These are phyloP conservation scores for Acer campestre DNA, from an alignment of 345 rosid genomes.

Conservation along the genomic window DNA sequence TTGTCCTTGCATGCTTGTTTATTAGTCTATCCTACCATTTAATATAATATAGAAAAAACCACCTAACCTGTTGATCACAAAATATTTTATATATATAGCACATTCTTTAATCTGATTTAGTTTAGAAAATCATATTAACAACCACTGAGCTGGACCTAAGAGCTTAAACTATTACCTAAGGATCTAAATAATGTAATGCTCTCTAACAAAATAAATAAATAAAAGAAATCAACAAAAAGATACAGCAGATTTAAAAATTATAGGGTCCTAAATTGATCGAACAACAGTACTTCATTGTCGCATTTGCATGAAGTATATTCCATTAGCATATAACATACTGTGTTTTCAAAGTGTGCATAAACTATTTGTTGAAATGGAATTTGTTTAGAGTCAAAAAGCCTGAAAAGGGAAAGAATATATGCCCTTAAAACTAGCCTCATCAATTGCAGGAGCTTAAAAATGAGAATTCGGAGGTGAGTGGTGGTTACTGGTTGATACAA, in stretches of 20 bases:
- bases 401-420: not conserved
- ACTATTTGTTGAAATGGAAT: not conserved
- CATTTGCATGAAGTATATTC: not conserved
- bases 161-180: not conserved
- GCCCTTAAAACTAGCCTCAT: not conserved
- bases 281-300: not conserved
- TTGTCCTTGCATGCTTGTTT: not conserved
- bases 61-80: not conserved
- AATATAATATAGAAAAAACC: not conserved
- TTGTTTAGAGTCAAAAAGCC: not conserved
- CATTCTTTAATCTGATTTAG: too few relatives aligned
- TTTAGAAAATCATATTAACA: too few relatives aligned
- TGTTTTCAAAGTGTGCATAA: not conserved
- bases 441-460: not conserved
- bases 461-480: not conserved
- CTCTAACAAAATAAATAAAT: too few relatives aligned
- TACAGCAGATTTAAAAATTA: not conserved
- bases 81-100: too few relatives aligned
- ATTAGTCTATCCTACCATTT: not conserved
- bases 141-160: too few relatives aligned
- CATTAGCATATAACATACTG: not conserved
- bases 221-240: too few relatives aligned
- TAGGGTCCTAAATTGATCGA: too few relatives aligned
- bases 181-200: too few relatives aligned
- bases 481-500: not conserved